A percentile compares a stretch with the other conserved stretches of the same genome.
phyloP scores from a whole-genome alignment of 352 stramenopile species.

The Pythium oligandrum region DNA sequence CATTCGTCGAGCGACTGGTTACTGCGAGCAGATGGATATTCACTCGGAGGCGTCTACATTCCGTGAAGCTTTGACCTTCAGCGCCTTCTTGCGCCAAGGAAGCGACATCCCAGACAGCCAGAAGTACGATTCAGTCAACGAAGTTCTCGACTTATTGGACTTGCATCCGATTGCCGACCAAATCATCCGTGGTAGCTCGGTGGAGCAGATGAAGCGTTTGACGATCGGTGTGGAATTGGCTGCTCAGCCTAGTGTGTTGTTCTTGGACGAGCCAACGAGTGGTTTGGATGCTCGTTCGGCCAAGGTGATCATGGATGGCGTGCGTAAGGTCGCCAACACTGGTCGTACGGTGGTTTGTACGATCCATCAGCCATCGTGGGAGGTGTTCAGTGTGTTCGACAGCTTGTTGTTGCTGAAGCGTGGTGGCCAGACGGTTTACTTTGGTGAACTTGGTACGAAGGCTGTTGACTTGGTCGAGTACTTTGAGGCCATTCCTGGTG shows the following conservation, averaged over 20 bases:
- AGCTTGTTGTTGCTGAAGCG: too few relatives aligned
- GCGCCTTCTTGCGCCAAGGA: too few relatives aligned
- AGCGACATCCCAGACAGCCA: too few relatives aligned
- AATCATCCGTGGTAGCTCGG: conserved; percentile 32
- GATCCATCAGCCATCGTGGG: too few relatives aligned
- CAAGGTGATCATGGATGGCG: conserved; percentile 73
- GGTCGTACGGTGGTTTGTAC: too few relatives aligned
- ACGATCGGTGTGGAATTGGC: conserved; percentile 87
- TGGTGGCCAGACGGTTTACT: conserved; percentile 55
- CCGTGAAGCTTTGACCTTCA: too few relatives aligned
- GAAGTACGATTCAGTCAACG: too few relatives aligned
- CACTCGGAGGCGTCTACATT: too few relatives aligned
- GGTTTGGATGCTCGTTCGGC: conserved; percentile 43
- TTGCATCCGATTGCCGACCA: conserved; percentile 11
- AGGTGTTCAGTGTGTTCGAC: too few relatives aligned
- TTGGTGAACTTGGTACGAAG: conserved; percentile 65
- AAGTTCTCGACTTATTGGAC: too few relatives aligned
- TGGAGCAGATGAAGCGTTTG: conserved; percentile 38
- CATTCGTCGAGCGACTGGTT: too few relatives aligned
- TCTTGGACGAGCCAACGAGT: conserved; percentile 62
- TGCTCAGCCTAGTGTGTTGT: conserved; percentile 67
- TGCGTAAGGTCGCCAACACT: conserved; percentile 8
- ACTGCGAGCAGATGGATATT: too few relatives aligned
- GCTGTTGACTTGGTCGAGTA: conserved; percentile 43
- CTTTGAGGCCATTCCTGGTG: conserved; percentile 65